Evolutionary conservation across 257 asterid genomes (phyloP).

Genomic region (Capsicum rhomboideum): DNA sequence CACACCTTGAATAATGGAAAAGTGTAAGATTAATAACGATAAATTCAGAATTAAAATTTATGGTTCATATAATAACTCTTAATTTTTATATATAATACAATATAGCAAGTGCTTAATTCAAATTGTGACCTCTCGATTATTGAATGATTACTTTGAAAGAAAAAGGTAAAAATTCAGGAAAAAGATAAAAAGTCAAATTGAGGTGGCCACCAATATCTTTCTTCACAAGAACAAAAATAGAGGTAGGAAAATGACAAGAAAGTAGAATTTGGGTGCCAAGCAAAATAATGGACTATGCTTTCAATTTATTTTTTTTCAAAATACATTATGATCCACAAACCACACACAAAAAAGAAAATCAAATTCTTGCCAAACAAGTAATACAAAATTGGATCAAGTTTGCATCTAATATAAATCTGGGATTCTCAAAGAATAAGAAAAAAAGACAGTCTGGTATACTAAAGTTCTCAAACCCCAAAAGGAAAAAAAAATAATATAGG

Average conservation of each 20-base stretch:
- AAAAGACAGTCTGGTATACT: no score
- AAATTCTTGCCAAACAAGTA: background rate
- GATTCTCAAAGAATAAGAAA: background rate
- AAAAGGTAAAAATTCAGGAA: no score
- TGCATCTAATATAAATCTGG: background rate
- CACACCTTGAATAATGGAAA: background rate
- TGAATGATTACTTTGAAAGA: no score
- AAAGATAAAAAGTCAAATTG: background rate
- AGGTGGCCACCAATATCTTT: background rate
- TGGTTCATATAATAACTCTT: background rate
- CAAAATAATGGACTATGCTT: background rate
- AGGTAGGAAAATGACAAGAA: background rate
- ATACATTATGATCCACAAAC: background rate
- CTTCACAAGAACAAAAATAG: background rate
- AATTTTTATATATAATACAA: no score
- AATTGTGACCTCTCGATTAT: no score
- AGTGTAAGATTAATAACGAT: background rate
- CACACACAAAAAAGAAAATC: no score
- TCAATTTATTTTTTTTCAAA: background rate
- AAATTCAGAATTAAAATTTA: background rate
- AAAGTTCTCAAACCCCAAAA: no score
- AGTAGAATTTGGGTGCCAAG: background rate
- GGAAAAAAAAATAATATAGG: no score
- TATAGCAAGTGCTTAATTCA: no score
- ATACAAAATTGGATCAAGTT: background rate